Evolutionary conservation across 2,329 filamentous ascomycete genomes (phyloP), one percentile per base, ranked within the genome.

Genomic region (Claviceps arundinis): DNA sequence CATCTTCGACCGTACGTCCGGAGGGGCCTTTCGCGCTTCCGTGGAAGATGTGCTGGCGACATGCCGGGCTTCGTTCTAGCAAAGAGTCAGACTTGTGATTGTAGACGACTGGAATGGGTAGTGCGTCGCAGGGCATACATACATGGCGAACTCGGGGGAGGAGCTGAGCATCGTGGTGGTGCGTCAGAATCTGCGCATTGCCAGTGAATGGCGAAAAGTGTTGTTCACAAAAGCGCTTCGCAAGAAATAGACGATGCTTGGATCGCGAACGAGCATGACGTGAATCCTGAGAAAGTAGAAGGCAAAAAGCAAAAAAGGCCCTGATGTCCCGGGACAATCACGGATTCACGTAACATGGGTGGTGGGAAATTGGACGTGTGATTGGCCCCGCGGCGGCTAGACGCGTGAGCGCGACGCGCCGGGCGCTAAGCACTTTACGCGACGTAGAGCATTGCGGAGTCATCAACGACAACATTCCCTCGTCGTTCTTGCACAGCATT

Each of bases 1-100:
- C 56, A 50, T 37, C 66, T 64, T 55, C 67, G 69, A 44, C 70
- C 68, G 43, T 73, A 73, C 13, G 70, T 73, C 52, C 68, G 65
- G 14, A 70, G 56, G 4, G 64, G 61, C 53, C 66, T 69, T 50
- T 60, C 61, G 50, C 67, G 64, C 40, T 61, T 61, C 52, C 61
- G 62, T 19, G 60, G 50, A 8, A 52, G 52, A 16, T 55, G 56
- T 37, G 57, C 56, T 40, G 57, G 47, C 41, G 53, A 38, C 55
- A 64, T 57, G 51, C 59, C 57, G 6, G 55, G 58, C 50, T 65
- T 64, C n/a, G 63, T 64, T 63, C 68, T 69, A 19, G 24, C 5
- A 13, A 34, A 34, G 30, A 34, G 30, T 34, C 30, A 34, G 30
- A 34, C 30, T 34, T 11, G 3, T 34, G 30, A 34, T 34, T 34